Base-by-base conservation (phyloP, 768 basidiomycete species). In the Neoboletus magnificus region DNA sequence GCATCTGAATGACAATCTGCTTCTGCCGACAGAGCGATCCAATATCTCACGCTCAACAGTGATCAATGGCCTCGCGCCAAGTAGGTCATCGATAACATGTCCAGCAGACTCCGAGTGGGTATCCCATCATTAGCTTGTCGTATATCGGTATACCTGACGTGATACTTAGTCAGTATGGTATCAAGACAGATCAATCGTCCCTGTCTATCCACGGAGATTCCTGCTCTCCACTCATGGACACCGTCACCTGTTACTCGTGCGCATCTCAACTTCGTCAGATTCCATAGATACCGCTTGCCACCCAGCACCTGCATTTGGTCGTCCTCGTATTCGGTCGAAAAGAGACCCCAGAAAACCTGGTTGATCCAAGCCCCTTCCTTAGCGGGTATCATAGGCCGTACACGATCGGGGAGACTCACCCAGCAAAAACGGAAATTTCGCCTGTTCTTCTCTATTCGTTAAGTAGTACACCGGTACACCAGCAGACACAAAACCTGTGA, bases 381-480 rank as follows among this genome's bases (percentile, higher is more conserved):
- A 52, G 35, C 42, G 5, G 48, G 53, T 25, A 40, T 64, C 35
- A 49, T 54, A 44, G 2, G 9, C 27, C 12, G 13, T 39, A 18
- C 29, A 27, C 29, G 35, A 54, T 27, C 52, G 42, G 48, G 27
- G 16, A 16, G 5, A 72, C 80, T 72, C 60, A 82, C 82, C 41
- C 33, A 63, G 40, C 30, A 70, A 50, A 55, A 64, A 63, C 8
- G 70, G 58, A 32, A 73, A 35, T 51, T 67, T 71, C 33, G 78
- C 75, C 9, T 74, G 71, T 50, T 77, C 77, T 55, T 74, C 74
- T 44, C 76, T 74, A 61, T 82, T 85, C 18, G 92, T 91, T 40
- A 92, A 66, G 65, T 90, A 93, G 63, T 92, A 94, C 44, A 93
- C 79, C 1, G 92, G 92, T 48, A 94, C 74, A 8, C 92, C 92